Evolutionary conservation across 805 yeast genomes (phyloP).

Genomic region (Metschnikowia matae): DNA sequence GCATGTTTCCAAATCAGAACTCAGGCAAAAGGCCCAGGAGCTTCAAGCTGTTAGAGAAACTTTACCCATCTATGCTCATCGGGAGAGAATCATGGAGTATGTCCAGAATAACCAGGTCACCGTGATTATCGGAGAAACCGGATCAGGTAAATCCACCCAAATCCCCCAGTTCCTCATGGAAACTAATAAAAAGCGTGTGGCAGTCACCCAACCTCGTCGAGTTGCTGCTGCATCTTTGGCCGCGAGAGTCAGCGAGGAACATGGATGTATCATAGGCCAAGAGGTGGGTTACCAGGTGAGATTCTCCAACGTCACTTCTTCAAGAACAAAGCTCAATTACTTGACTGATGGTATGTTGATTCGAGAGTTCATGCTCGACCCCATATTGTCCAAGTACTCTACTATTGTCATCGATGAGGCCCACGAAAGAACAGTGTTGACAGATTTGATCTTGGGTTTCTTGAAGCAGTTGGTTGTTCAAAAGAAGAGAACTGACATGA

Average conservation of each 20-base stretch:
- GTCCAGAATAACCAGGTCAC: constrained; percentile 60
- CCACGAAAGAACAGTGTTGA: constrained; percentile 90
- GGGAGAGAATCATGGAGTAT: constrained; percentile 55
- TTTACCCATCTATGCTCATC: constrained; percentile 75
- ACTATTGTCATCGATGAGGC: constrained; percentile 92
- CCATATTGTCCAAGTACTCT: constrained; percentile 57
- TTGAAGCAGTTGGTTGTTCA: constrained; percentile 57
- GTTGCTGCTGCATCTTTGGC: constrained; percentile 97
- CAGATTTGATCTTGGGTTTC: constrained; percentile 88
- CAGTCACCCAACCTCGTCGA: constrained; percentile 95
- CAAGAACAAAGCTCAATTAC: constrained; percentile 69
- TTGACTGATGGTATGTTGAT: constrained; percentile 96
- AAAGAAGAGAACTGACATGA: constrained; percentile 53
- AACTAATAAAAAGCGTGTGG: constrained; percentile 53
- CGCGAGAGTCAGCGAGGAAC: constrained; percentile 85
- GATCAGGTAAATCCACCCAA: constrained; percentile 97
- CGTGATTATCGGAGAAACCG: constrained; percentile 91
- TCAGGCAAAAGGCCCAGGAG: constrained; percentile 39
- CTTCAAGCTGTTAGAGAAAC: constrained; percentile 51
- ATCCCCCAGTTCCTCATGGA: constrained; percentile 86
- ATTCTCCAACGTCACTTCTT: constrained; percentile 66
- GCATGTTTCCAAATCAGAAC: constrained; percentile 16
- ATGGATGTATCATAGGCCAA: constrained; percentile 70
- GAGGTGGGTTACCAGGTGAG: constrained; percentile 92
- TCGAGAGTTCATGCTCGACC: constrained; percentile 82